Percentiles rank a stretch among this genome's conserved stretches.
These are phyloP conservation scores for Agaricus sinodeliciosus DNA, from an alignment of 768 basidiomycete species.

Conservation along the genomic window DNA sequence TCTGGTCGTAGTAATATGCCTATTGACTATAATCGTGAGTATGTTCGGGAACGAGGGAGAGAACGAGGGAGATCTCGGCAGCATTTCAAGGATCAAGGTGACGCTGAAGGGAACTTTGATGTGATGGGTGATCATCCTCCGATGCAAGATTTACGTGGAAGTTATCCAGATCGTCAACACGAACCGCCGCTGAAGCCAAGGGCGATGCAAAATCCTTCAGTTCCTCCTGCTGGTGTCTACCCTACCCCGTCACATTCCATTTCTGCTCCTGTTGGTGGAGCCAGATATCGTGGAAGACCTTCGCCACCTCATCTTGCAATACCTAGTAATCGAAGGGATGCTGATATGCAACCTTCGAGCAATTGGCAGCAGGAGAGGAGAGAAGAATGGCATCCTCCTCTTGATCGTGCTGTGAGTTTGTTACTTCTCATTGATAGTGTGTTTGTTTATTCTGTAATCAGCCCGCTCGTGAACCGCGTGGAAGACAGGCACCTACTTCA, in stretches of 20 bases:
- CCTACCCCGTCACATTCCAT: not conserved
- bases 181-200: conserved; percentile 7
- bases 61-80: not conserved
- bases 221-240: not conserved
- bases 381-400: not conserved
- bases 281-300: conserved; percentile 6
- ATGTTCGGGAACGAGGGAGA: not conserved
- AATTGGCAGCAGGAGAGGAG: not conserved
- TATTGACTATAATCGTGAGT: conserved; percentile 1
- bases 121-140: not conserved
- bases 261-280: not conserved
- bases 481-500: not conserved
- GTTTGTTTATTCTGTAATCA: not conserved
- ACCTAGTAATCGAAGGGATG: not conserved
- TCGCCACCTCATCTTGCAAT: conserved; percentile 4
- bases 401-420: conserved; percentile 1
- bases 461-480: not conserved
- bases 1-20: not conserved
- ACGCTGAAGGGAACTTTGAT: not conserved
- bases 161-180: conserved; percentile 6
- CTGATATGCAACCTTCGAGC: not conserved
- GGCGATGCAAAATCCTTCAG: conserved; percentile 4
- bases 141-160: not conserved
- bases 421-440: not conserved
- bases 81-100: not conserved